Evolutionary conservation across 768 basidiomycete species (phyloP), one percentile per base, ranked within the genome.

Genomic region (Trametes meyenii): DNA sequence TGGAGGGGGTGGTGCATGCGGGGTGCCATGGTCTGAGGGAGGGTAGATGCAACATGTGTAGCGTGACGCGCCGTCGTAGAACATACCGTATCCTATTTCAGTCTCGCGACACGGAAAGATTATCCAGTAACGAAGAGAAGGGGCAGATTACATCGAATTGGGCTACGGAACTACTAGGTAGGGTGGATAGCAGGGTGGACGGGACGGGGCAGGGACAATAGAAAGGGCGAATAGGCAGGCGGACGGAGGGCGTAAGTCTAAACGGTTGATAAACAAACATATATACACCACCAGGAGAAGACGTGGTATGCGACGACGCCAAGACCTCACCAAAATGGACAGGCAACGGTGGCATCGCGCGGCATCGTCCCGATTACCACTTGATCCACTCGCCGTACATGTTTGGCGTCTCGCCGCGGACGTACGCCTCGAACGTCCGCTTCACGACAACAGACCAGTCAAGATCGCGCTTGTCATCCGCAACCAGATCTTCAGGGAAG

Each of bases 401-500:
- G 73, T 96, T 98, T 11, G 96, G 94, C 63, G 82, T 77, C 76
- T 99, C 96, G 16, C 90, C 92, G 44, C 96, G 86, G 63, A 99
- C 72, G 74, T 92, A 98, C 21, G 88, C 83, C 76, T 99, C 97
- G 71, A 97, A 98, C 44, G 93, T 94, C 71, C 97, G 83, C 78
- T 98, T 99, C 67, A 98, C 74, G 21, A 98, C 95, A 13, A 94
- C 91, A 24, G 90, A 85, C 97, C 97, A 99, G 67, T 89, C 85
- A 57, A 96, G 78, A 69, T 96, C 95, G 43, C 87, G 83, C 71
- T 84, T 83, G 74, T 95, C 92, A 61, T 87, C 83, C 17, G 77
- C 77, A 3, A 85, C 77, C 29, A 66, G 68, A 52, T 78, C 78
- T 26, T 80, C 79, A 48, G 76, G 77, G 50, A 74, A 75, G 52